A percentile compares a stretch with the other conserved stretches of the same genome.
Evolutionary conservation across 192 early-diverging fungal species (phyloP).

Genomic region (Spizellomyces punctatus): DNA sequence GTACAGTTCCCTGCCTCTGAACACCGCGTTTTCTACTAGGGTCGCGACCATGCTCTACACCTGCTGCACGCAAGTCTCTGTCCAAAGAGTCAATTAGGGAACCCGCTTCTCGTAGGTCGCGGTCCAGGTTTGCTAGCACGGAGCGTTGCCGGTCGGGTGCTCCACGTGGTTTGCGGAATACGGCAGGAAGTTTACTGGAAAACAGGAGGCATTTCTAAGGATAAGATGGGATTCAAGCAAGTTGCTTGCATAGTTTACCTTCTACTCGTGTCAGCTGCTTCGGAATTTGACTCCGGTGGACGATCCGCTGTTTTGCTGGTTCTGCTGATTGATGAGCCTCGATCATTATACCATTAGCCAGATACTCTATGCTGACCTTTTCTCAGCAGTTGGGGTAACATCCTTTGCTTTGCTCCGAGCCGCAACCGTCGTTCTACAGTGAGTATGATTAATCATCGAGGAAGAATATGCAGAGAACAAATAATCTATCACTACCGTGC

Average conservation of each 20-base stretch:
- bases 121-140: conserved; percentile 27
- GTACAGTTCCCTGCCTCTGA: neutral
- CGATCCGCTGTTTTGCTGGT: too few species aligned
- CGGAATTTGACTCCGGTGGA: neutral
- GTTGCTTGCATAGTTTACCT: neutral
- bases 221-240: too few species aligned
- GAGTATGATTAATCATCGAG: too few species aligned
- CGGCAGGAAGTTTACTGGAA: conserved; percentile 23
- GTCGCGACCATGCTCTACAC: neutral
- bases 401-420: too few species aligned
- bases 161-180: conserved; percentile 20
- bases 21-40: neutral
- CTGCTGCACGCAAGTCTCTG: conserved; percentile 15
- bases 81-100: conserved; percentile 29
- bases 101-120: conserved; percentile 32
- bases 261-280: neutral
- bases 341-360: too few species aligned
- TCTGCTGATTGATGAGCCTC: too few species aligned
- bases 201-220: neutral
- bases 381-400: too few species aligned
- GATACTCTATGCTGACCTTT: too few species aligned
- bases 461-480: too few species aligned
- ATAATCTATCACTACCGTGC: too few species aligned
- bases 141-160: conserved; percentile 11
- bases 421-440: too few species aligned